These are phyloP conservation scores for Dendrobium nobile DNA, from an alignment of 106 monocot species.

Conservation along the genomic window DNA sequence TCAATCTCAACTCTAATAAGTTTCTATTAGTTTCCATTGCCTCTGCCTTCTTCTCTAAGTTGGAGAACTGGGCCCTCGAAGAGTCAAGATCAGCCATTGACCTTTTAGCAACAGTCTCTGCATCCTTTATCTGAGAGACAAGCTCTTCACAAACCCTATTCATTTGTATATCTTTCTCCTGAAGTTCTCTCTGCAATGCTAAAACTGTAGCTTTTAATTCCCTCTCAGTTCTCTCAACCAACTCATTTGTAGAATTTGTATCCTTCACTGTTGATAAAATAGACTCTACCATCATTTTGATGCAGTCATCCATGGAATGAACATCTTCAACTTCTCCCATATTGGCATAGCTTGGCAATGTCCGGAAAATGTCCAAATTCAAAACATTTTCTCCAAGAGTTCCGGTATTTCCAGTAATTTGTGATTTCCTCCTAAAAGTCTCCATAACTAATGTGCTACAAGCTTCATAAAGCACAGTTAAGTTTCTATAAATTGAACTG, in stretches of 20 bases:
- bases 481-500: constrained; percentile 24
- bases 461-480: constrained; percentile 59
- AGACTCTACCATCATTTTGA: constrained; percentile 37
- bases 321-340: constrained; percentile 12
- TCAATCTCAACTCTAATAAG: constrained; percentile 30
- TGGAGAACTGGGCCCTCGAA: constrained; percentile 33
- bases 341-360: constrained; percentile 14
- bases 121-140: constrained; percentile 74
- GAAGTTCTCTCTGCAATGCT: constrained; percentile 68
- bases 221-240: constrained; percentile 25
- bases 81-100: constrained; percentile 50
- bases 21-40: constrained; percentile 37
- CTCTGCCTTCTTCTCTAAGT: constrained; percentile 49
- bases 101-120: constrained; percentile 47
- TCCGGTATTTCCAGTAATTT: constrained; percentile 15
- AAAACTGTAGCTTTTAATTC: constrained; percentile 47
- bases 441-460: constrained; percentile 55
- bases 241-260: constrained; percentile 16
- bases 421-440: constrained; percentile 34
- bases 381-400: constrained; percentile 6
- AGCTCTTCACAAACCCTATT: constrained; percentile 57
- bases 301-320: constrained; percentile 24
- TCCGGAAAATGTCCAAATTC: constrained; percentile 5
- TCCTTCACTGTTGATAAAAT: constrained; percentile 39
- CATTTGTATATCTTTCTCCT: constrained; percentile 72